Evolutionary conservation across 192 early-diverging fungal species (phyloP).

Genomic region (Coemansia sp.): DNA sequence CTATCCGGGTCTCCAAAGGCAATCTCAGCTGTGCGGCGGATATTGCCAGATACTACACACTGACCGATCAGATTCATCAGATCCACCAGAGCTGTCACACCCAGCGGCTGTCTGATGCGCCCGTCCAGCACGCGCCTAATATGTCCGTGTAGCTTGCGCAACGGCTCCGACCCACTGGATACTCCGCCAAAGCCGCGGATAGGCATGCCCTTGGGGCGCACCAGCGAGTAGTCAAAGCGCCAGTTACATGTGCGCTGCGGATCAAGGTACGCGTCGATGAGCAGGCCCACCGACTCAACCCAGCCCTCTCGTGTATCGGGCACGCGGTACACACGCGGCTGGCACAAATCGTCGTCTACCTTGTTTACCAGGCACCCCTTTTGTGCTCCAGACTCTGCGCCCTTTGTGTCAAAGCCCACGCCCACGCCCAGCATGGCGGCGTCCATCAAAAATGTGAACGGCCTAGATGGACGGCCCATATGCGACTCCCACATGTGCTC

Average conservation of each 20-base stretch:
- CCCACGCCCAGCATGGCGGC: conserved; percentile 53
- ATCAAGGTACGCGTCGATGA: conserved; percentile 47
- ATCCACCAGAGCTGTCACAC: conserved; percentile 44
- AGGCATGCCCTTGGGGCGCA: conserved; percentile 24
- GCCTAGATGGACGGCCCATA: conserved; percentile 14
- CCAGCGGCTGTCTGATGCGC: conserved; percentile 18
- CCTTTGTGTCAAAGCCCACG: conserved; percentile 53
- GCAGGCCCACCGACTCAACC: conserved; percentile 36
- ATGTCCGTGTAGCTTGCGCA: conserved; percentile 27
- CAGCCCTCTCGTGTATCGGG: conserved; percentile 53
- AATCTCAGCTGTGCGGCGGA: conserved; percentile 53
- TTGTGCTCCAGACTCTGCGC: conserved; percentile 8
- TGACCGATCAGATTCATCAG: conserved; percentile 54
- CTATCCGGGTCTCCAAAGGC: conserved; percentile 47
- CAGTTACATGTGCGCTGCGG: background rate
- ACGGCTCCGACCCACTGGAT: conserved; percentile 38
- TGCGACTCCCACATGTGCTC: conserved; percentile 45
- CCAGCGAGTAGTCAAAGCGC: conserved; percentile 33
- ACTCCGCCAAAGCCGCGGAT: conserved; percentile 53
- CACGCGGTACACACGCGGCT: conserved; percentile 7
- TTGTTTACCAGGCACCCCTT: background rate
- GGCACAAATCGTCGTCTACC: background rate
- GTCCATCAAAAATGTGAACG: conserved; percentile 52
- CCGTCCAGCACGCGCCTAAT: conserved; percentile 23
- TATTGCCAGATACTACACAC: conserved; percentile 53